Conservation (phyloP, 306 rosid genomes). For the Arachis hypogaea region DNA sequence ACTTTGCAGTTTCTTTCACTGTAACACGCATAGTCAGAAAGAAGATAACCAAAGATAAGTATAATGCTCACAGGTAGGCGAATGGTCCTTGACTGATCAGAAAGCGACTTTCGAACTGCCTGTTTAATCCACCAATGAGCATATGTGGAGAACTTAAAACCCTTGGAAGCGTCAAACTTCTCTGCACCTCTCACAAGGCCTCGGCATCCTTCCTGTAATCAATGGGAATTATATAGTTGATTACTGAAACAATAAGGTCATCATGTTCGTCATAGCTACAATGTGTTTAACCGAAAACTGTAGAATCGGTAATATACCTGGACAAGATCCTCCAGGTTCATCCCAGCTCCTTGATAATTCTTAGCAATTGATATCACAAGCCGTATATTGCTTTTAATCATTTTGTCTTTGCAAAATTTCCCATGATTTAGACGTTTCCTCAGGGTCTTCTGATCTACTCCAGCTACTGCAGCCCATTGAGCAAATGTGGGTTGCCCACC, state of each 20-base stretch:
- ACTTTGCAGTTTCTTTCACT: constrained; percentile 10
- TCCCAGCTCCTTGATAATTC: constrained; percentile 87
- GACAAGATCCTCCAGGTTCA: constrained; percentile 96
- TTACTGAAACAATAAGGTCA: constrained; percentile 23
- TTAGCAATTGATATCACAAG: constrained; percentile 97
- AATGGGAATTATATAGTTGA: constrained; percentile 20
- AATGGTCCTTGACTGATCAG: constrained; percentile 86
- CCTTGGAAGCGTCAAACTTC: constrained; percentile 94
- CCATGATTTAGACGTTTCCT: constrained; percentile 82
- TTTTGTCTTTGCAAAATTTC: constrained; percentile 79
- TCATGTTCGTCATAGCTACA: constrained; percentile 14
- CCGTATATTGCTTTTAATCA: constrained; percentile 92
- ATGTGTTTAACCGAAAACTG: constrained; percentile 13
- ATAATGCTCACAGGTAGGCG: constrained; percentile 85
- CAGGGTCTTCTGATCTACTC: constrained; percentile 77
- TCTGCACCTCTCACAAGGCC: constrained; percentile 93
- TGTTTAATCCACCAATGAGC: constrained; percentile 99
- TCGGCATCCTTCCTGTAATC: constrained; percentile 89
- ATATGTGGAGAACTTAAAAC: constrained; percentile 97
- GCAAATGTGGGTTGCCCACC: constrained; percentile 75
- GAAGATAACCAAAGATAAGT: constrained; percentile 14
- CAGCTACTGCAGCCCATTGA: constrained; percentile 97
- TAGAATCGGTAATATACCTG: constrained; percentile 61
- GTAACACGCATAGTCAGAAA: constrained; percentile 1
- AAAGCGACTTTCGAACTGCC: constrained; percentile 85